A percentile compares a stretch with the other conserved stretches of the same genome.
These are phyloP conservation scores for Phylloporus sp. DNA, from an alignment of 768 basidiomycete species.

Conservation along the genomic window DNA sequence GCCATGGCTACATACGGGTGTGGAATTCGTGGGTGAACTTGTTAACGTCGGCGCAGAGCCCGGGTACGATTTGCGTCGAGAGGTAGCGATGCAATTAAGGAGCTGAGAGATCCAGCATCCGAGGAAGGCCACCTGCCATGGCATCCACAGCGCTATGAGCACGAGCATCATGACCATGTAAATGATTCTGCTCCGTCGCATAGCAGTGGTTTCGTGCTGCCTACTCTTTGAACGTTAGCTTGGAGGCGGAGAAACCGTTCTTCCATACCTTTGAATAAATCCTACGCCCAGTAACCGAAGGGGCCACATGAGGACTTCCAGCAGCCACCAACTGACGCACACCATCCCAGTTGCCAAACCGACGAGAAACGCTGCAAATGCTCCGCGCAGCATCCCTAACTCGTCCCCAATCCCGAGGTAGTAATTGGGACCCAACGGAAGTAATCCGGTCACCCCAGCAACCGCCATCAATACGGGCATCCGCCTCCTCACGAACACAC, in stretches of 20 bases:
- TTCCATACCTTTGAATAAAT: constrained; percentile 14
- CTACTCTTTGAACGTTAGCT: constrained; percentile 7
- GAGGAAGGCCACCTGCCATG: constrained; percentile 89
- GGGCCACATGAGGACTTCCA: constrained; percentile 46
- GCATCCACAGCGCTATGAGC: constrained; percentile 72
- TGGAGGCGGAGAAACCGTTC: neutral
- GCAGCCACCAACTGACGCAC: constrained; percentile 50
- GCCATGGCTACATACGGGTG: constrained; percentile 17
- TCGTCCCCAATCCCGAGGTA: constrained; percentile 60
- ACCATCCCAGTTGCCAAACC: constrained; percentile 64
- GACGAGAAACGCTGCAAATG: constrained; percentile 53
- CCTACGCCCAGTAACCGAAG: constrained; percentile 21
- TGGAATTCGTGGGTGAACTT: constrained; percentile 22
- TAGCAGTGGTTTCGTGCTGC: constrained; percentile 31
- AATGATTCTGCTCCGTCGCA: constrained; percentile 45
- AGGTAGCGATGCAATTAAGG: constrained; percentile 48
- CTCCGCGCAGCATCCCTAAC: constrained; percentile 33
- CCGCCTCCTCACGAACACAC: constrained; percentile 35
- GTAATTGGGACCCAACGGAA: constrained; percentile 53
- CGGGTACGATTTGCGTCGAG: constrained; percentile 11
- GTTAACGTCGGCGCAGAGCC: constrained; percentile 26
- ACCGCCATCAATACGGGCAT: constrained; percentile 40
- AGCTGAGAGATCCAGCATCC: constrained; percentile 80
- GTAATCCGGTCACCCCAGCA: constrained; percentile 43
- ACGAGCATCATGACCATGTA: constrained; percentile 58